These are phyloP conservation scores for Fusarium sp. DNA, from an alignment of 2,329 filamentous ascomycete species.

Conservation along the genomic window DNA sequence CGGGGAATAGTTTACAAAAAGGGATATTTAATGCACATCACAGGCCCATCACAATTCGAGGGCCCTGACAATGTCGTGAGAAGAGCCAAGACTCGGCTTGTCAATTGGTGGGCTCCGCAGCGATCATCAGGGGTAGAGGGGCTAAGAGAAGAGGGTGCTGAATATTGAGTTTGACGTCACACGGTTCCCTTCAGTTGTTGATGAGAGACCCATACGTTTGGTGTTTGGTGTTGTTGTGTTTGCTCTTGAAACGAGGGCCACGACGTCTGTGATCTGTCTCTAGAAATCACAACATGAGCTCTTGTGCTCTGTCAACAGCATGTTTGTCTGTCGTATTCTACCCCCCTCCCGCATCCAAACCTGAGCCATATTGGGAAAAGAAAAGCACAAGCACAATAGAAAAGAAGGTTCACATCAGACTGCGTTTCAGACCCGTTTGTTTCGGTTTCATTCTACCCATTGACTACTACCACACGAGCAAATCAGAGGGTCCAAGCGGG, in stretches of 20 bases:
- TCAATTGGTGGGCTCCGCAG: slow-evolving; percentile 27
- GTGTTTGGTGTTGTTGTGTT: slow-evolving; percentile 18
- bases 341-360: not conserved
- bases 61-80: slow-evolving; percentile 18
- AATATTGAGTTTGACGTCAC: slow-evolving; percentile 38
- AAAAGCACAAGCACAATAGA: not conserved
- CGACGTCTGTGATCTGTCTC: not conserved
- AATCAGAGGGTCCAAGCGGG: slow-evolving; percentile 25
- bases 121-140: slow-evolving; percentile 40
- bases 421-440: slow-evolving; percentile 41
- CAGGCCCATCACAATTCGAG: slow-evolving; percentile 42
- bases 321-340: slow-evolving; percentile 23
- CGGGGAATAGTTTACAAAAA: slow-evolving; percentile 31
- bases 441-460: slow-evolving; percentile 37
- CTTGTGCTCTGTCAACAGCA: slow-evolving; percentile 19
- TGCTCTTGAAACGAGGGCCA: slow-evolving; percentile 34
- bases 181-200: slow-evolving; percentile 2
- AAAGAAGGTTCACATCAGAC: slow-evolving; percentile 23
- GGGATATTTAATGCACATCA: slow-evolving; percentile 42
- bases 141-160: slow-evolving; percentile 10
- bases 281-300: slow-evolving; percentile 8
- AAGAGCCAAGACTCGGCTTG: slow-evolving; percentile 16
- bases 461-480: slow-evolving; percentile 7
- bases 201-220: too few species aligned
- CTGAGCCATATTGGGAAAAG: too few species aligned